Conservation (phyloP, 73 alveolate genomes). For the Paramecium caudatum region DNA sequence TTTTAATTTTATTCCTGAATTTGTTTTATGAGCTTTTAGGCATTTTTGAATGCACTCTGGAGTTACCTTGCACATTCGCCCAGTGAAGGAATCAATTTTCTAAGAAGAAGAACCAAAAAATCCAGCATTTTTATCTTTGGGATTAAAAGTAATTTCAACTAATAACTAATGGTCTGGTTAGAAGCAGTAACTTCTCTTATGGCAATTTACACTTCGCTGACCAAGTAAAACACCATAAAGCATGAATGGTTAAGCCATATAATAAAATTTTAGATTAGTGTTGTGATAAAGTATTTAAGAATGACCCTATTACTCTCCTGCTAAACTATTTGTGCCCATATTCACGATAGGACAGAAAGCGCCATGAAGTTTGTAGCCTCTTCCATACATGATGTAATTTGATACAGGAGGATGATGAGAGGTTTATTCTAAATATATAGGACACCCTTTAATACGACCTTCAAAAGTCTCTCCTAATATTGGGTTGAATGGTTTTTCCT, state of each 20-base stretch:
- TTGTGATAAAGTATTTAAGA: conserved; percentile 35
- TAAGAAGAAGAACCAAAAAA: conserved; percentile 35
- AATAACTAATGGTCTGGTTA: conserved; percentile 60
- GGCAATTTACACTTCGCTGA: conserved; percentile 69
- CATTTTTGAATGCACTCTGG: conserved; percentile 54
- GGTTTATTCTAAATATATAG: conserved; percentile 74
- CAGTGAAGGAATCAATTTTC: conserved; percentile 66
- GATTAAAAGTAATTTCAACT: conserved; percentile 57
- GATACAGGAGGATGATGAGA: conserved; percentile 76
- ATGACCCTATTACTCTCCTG: conserved; percentile 68
- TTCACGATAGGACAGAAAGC: conserved; percentile 48
- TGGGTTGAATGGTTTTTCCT: conserved; percentile 77
- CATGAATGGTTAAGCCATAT: conserved; percentile 59
- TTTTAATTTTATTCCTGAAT: conserved; percentile 63
- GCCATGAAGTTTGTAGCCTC: conserved; percentile 73
- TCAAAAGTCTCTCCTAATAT: conserved; percentile 75
- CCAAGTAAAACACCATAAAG: conserved; percentile 64
- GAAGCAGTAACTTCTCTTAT: conserved; percentile 66
- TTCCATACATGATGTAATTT: conserved; percentile 71
- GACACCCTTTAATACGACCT: conserved; percentile 74
- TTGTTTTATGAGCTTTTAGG: conserved; percentile 70
- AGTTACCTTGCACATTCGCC: conserved; percentile 65
- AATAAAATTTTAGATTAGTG: conserved; percentile 64
- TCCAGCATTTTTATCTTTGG: conserved; percentile 46
- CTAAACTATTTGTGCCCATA: conserved; percentile 73